A percentile compares a stretch with the other conserved stretches of the same genome.
These are phyloP conservation scores for Pyrenophora tritici-repentis DNA, from an alignment of 2,329 filamentous ascomycete species.

Conservation along the genomic window DNA sequence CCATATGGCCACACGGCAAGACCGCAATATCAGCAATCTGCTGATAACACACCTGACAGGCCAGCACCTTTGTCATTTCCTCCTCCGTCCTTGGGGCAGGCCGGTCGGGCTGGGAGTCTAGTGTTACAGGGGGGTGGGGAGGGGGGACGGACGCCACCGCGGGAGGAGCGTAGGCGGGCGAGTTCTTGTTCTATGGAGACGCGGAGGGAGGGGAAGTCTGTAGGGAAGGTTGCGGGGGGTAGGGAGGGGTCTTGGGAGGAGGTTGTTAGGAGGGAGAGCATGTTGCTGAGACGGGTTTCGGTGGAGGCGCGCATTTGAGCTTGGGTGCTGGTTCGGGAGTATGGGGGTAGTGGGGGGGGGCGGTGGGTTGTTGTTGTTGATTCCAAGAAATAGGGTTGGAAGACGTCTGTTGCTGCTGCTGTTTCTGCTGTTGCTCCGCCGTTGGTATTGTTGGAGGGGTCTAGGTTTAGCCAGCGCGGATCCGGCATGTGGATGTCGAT, in stretches of 20 bases:
- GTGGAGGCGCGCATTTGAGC: no score
- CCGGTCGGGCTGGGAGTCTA: constrained; percentile 54
- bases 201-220: not conserved
- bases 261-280: not conserved
- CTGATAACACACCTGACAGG: constrained; percentile 59
- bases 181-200: constrained; percentile 2
- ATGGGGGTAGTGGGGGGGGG: no score
- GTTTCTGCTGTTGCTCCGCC: no score
- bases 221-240: not conserved
- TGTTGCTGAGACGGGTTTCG: no score
- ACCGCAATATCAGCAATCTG: constrained; percentile 59
- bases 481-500: not conserved
- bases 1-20: constrained; percentile 60
- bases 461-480: not conserved
- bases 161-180: constrained; percentile 11
- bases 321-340: no score
- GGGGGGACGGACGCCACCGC: constrained; percentile 9
- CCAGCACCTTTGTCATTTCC: constrained; percentile 56
- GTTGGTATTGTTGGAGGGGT: no score
- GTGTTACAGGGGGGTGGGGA: constrained; percentile 33
- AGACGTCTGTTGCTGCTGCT: no score
- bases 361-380: no score
- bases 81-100: constrained; percentile 55
- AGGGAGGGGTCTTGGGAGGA: no score
- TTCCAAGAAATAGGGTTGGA: no score